Evolutionary conservation across 2,329 filamentous ascomycete genomes (phyloP).

Genomic region (Fusarium palustre): DNA sequence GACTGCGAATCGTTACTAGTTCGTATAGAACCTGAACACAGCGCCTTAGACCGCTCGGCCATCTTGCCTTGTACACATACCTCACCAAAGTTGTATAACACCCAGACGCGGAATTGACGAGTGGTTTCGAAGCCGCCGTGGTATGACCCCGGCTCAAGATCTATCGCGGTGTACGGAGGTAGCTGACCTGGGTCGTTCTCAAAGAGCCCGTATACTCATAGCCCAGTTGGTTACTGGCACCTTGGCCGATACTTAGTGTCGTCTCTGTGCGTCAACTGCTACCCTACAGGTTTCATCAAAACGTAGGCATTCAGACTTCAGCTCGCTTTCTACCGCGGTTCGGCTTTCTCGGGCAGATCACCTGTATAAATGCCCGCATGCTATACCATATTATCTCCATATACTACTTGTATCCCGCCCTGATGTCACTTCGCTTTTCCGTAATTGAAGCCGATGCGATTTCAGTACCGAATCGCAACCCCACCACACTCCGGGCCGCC

Average conservation of each 20-base stretch:
- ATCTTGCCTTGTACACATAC: not conserved
- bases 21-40: slow-evolving; percentile 42
- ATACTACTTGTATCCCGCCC: not conserved
- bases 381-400: not conserved
- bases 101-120: rapidly evolving
- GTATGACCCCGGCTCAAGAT: rapidly evolving
- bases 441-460: slow-evolving; percentile 7
- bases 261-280: not conserved
- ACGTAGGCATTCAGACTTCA: not conserved
- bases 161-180: no score
- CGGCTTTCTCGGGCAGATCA: not conserved
- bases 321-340: not conserved
- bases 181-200: not conserved
- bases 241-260: not conserved
- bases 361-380: not conserved
- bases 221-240: not conserved
- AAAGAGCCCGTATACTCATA: not conserved
- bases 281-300: not conserved
- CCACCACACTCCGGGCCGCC: slow-evolving; percentile 16
- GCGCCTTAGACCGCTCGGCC: slow-evolving; percentile 42
- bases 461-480: slow-evolving; percentile 14
- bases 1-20: slow-evolving; percentile 43
- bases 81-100: not conserved
- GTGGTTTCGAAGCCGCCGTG: rapidly evolving
- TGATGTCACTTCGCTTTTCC: slow-evolving; percentile 19